phyloP scores from a whole-genome alignment of 768 basidiomycete species.

The Agaricus bisporus region DNA sequence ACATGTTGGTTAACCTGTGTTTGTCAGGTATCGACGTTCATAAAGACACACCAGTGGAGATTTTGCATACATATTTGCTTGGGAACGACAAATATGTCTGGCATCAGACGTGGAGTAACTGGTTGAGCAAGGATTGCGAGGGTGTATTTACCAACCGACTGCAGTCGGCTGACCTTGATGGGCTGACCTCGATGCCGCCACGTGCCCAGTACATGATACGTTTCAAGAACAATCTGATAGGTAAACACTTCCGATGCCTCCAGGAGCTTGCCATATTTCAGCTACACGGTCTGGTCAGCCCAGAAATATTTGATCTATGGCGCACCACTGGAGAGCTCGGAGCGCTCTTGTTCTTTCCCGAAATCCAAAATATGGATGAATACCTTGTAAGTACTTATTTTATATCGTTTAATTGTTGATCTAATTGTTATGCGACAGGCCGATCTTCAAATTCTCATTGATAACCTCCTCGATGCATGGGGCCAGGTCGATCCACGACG shows the following conservation, averaged over 20 bases:
- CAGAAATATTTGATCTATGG: constrained; percentile 20
- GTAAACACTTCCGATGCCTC: constrained; percentile 29
- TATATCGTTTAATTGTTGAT: too few species aligned
- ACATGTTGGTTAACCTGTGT: too few species aligned
- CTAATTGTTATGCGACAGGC: too few species aligned
- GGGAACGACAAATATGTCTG: constrained; percentile 31
- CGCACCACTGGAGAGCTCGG: constrained; percentile 24
- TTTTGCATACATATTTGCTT: constrained; percentile 30
- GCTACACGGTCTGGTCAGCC: constrained; percentile 5
- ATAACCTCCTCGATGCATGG: too few species aligned
- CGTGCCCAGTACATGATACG: constrained; percentile 25
- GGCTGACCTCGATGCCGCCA: constrained; percentile 20
- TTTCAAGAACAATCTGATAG: constrained; percentile 27
- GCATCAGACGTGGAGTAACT: constrained; percentile 15
- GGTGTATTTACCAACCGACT: constrained; percentile 19
- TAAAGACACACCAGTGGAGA: constrained; percentile 29
- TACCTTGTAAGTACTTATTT: constrained; percentile 18
- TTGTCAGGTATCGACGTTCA: constrained; percentile 30
- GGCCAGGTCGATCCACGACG: too few species aligned
- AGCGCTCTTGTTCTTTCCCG: constrained; percentile 24
- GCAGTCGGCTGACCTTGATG: constrained; percentile 17
- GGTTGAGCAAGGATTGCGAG: constrained; percentile 15
- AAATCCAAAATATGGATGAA: constrained; percentile 20
- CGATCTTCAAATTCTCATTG: too few species aligned
- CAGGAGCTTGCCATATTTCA: constrained; percentile 26